These are phyloP conservation scores for Chaetomium sp. DNA, from an alignment of 2,329 filamentous ascomycete species.

Conservation along the genomic window DNA sequence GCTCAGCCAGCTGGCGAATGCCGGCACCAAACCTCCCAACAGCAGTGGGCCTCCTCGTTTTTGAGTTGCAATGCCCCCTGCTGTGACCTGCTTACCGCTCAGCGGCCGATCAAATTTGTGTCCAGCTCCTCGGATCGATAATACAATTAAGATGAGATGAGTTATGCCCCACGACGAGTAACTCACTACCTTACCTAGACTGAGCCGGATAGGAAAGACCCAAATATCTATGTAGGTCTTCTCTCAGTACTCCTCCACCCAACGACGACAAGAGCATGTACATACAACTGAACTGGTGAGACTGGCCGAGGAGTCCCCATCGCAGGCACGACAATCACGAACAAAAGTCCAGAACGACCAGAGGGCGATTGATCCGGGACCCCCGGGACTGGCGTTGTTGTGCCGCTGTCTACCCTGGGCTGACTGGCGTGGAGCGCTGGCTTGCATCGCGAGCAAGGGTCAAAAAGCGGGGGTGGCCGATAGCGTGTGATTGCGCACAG, in stretches of 20 bases:
- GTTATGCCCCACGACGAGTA: not conserved
- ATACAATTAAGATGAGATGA: conserved; percentile 22
- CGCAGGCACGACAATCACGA: not conserved
- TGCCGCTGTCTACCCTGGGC: conserved; percentile 22
- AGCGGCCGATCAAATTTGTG: conserved; percentile 29
- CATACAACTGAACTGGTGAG: not conserved
- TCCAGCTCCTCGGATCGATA: conserved; percentile 36
- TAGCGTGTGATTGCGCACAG: conserved; percentile 37
- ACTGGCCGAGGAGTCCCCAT: not conserved
- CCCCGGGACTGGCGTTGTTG: conserved; percentile 24
- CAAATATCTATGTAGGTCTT: not conserved
- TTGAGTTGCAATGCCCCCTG: conserved; percentile 25
- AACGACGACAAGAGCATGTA: not conserved
- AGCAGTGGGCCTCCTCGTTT: conserved; percentile 24
- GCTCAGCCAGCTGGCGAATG: conserved; percentile 11
- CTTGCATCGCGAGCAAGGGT: conserved; percentile 28
- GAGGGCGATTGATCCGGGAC: conserved; percentile 17
- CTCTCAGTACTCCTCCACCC: not conserved
- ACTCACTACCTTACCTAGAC: not conserved
- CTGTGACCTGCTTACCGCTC: conserved; percentile 23
- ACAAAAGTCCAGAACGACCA: conserved; percentile 6
- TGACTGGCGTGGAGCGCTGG: conserved; percentile 28
- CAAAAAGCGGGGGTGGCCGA: conserved; percentile 35
- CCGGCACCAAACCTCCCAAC: conserved; percentile 11
- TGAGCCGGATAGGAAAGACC: conserved; percentile 5